phyloP scores from a whole-genome alignment of 805 yeast genomes.

The Monosporozyma solicola region DNA sequence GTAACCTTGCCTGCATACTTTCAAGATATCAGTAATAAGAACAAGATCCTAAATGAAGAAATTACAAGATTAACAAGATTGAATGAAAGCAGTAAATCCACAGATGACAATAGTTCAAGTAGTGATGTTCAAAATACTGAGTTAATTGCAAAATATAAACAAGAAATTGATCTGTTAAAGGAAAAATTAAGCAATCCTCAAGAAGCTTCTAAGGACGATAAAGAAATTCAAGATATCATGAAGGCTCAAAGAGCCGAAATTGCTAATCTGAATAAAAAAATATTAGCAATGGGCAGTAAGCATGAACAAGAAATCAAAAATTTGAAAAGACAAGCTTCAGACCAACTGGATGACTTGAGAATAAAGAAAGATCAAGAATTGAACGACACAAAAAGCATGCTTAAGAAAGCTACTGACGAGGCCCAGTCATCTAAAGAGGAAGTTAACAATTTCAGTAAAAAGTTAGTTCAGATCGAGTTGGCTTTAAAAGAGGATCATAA shows the following conservation, averaged over 20 bases:
- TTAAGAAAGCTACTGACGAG: background rate
- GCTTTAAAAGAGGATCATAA: background rate
- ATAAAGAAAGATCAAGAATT: background rate
- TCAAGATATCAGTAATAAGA: slow-evolving; percentile 50
- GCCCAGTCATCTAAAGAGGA: background rate
- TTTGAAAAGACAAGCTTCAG: background rate
- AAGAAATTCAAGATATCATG: background rate
- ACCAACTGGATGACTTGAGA: background rate
- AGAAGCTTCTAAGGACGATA: background rate
- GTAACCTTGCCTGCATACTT: slow-evolving; percentile 63
- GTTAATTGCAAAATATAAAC: slow-evolving; percentile 1
- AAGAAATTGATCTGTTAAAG: background rate
- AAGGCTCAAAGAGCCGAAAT: slow-evolving; percentile 2
- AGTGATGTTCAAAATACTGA: background rate
- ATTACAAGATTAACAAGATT: slow-evolving; percentile 37
- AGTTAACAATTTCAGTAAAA: background rate
- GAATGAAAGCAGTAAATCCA: background rate
- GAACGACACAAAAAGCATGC: background rate
- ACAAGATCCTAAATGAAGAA: slow-evolving; percentile 54
- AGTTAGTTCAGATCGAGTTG: background rate
- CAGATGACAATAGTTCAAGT: background rate
- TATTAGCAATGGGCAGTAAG: background rate
- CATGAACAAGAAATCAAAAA: background rate
- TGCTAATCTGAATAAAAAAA: slow-evolving; percentile 1
- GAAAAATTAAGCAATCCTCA: background rate